These are phyloP conservation scores for Umbilicus rupestris DNA, from an alignment of 164 flowering plant genomes.

Conservation along the genomic window DNA sequence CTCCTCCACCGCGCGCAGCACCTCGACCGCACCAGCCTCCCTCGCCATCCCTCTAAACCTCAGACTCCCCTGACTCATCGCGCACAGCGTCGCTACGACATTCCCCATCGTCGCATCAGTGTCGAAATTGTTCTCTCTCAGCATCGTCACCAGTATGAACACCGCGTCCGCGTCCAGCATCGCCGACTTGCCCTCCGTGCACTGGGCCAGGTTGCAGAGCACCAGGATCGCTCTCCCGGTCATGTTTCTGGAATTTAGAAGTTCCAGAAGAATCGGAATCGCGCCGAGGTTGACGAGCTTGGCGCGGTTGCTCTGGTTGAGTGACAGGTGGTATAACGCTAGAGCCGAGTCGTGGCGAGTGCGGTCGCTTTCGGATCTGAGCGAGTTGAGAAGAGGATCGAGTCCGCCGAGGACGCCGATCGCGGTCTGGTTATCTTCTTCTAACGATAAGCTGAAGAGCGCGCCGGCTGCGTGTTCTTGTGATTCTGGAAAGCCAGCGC, in stretches of 20 bases:
- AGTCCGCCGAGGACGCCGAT: conserved; percentile 88
- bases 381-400: conserved; percentile 61
- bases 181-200: conserved; percentile 64
- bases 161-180: conserved; percentile 81
- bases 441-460: conserved; percentile 70
- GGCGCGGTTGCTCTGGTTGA: conserved; percentile 61
- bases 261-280: conserved; percentile 34
- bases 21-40: conserved; percentile 74
- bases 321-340: conserved; percentile 69
- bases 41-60: conserved; percentile 74
- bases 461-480: conserved; percentile 97
- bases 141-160: conserved; percentile 40
- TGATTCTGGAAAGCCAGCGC: conserved; percentile 52
- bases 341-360: conserved; percentile 82
- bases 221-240: conserved; percentile 45
- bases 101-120: conserved; percentile 55
- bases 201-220: conserved; percentile 62
- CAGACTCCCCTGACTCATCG: conserved; percentile 61
- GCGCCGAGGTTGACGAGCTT: conserved; percentile 69
- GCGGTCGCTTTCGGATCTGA: conserved; percentile 52
- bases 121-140: conserved; percentile 26
- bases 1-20: conserved; percentile 51
- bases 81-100: conserved; percentile 62
- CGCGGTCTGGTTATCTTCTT: conserved; percentile 82
- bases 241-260: conserved; percentile 30